Base-by-base conservation (phyloP, 2,329 filamentous ascomycete species). In the Geoglossum cookeanum region DNA sequence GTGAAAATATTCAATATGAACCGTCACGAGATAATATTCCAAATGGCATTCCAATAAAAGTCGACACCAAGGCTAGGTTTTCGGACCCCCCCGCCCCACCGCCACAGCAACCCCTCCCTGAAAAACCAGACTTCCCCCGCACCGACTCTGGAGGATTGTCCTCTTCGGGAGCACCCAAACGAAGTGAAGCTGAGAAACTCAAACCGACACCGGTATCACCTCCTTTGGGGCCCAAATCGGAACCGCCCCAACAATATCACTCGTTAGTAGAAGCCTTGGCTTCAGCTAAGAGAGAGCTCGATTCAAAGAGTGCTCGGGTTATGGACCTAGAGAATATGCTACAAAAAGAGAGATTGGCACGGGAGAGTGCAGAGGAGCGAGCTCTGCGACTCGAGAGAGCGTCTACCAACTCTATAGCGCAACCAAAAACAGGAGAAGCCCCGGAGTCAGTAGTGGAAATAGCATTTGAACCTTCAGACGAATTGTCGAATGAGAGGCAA, bases 1-100 rank as follows among this genome's bases (percentile, higher is more conserved):
- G 68, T 59, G 55, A 73, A 59, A 39, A 44, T 52, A 32, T 56
- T 37, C 44, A 55, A 45, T 57, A 55, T 39, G 47, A 49, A 33
- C n/a, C 60, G 17, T 58, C 58, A 2, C 58, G 57, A 57, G 54
- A 56, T 9, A 29, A 27, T 17, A 17, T 45, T 13, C 48, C 13
- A n/a, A 30, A 58, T 8, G 48, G 55, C 7, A 58, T 55, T 9
- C 72, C 73, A 4, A 66, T 71, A 52, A 84, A 87, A 62, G 72
- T 81, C 22, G 89, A 95, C 65, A 74, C 83, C 45, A 91, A 92
- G 64, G 80, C 86, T 3, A 80, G 89, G 56, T 97, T 96, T 67
- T 92, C 87, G 1, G 90, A 96, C 58, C 91, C 91, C 55, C 91
- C 91, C 3, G 91, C 90, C 27, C 91, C 91, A 6, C 91, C 91